Base-by-base conservation (phyloP, 257 asterid genomes). In the Prunella vulgaris region DNA sequence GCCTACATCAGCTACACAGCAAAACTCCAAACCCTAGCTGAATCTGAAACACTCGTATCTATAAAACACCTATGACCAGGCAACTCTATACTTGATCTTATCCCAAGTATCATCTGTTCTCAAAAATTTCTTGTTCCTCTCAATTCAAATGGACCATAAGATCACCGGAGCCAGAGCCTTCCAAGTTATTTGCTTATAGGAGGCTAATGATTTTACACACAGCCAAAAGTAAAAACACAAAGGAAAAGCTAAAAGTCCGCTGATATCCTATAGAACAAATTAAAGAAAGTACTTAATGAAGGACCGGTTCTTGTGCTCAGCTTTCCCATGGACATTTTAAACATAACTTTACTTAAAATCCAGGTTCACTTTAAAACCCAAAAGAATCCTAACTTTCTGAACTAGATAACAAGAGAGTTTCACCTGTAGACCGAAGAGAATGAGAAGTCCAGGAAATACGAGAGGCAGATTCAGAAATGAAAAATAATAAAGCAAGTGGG, bases 401-500 rank as follows among this genome's bases (percentile, higher is more conserved):
- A 57, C 35, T 35, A 48, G 21, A 60, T 35, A 48, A 57, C 69
- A 21, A 33, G 28, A 20, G 63, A 28, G 32, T 58, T 33, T 21
- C 40, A 7, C 64, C 63, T 12, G 9, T 5, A 21, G 32, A 15
- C 67, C 20, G 66, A 33, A 52, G 62, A n/a, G 21, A 28, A 48
- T 17, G 40, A 10, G 40, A 51, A n/a, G 56, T 35, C 60, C 37
- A 40, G 37, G 71, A 9, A 66, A 67, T 62, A 5, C 18, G 12
- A 56, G 17, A 48, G 51, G 21, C 76, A 66, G 37, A 37, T 59
- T 22, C 21, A 33, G 51, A 70, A 32, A 53, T 18, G 37, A 21
- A 21, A 60, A 60, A 46, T 38, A 48, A 15, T 40, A 22, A 5
- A 58, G 70, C 65, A 76, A 52, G 68, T 12, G 60, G 30, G 5